Evolutionary conservation across 345 rosid genomes (phyloP).

Genomic region (Hibiscus mutabilis): DNA sequence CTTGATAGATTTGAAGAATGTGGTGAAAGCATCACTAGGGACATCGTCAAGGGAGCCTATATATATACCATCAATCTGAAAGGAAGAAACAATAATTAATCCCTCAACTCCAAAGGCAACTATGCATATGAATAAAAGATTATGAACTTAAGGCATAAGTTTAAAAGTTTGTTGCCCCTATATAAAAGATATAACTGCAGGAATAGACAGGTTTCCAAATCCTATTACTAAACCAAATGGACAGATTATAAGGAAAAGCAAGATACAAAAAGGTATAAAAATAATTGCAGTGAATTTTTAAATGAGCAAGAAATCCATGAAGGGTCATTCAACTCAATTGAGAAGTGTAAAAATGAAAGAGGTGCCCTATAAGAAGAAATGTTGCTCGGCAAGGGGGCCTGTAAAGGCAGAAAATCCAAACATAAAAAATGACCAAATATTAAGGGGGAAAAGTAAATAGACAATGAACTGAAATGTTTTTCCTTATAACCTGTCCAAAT

Average conservation of each 20-base stretch:
- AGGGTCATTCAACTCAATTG: neutral
- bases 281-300: no score
- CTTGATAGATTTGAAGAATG: constrained; percentile 81
- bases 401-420: constrained; percentile 19
- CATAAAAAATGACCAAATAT: neutral
- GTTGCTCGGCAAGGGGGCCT: constrained; percentile 86
- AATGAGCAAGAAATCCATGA: neutral
- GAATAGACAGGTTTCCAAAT: neutral
- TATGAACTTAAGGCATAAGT: neutral
- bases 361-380: constrained; percentile 85
- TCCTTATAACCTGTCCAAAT: no score
- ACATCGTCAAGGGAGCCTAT: constrained; percentile 75
- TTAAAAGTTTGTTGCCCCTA: neutral
- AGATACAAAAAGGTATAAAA: no score
- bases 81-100: constrained; percentile 21
- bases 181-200: neutral
- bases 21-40: constrained; percentile 52
- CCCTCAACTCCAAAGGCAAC: neutral
- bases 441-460: neutral
- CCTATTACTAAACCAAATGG: no score
- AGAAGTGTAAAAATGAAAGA: constrained; percentile 3
- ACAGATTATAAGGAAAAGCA: no score
- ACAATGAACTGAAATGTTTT: neutral
- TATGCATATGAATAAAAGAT: neutral
- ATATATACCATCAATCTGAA: constrained; percentile 76